Evolutionary conservation across 805 yeast genomes (phyloP), one percentile per base, ranked within the genome.

Genomic region (Naumovozyma castellii): DNA sequence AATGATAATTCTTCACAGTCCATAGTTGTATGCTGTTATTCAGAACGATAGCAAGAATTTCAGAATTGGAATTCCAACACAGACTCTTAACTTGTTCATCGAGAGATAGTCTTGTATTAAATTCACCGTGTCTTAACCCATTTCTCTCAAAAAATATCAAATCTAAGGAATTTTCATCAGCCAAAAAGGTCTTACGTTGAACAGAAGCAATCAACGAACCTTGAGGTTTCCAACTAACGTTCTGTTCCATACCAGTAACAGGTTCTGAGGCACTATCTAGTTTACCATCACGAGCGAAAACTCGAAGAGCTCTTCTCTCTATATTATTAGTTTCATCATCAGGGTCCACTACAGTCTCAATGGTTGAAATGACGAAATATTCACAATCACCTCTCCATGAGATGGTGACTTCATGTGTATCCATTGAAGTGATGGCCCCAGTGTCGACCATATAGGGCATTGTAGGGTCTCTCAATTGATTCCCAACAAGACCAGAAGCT

Each of bases 341-440:
- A 25, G 62, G 64, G 46, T 69, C 73, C 13, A 60, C 62, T 2
- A 67, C 57, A 9, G 67, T 65, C 50, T 83, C 94, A 25, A 78
- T 61, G 0, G 81, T 67, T 17, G 80, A 72, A 1, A 92, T 67
- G 1, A 83, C 76, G 49, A 92, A 80, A 54, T 64, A 87, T 47
- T 84, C 88, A 53, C 95, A 83, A 57, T 92, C 98, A 13, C 97
- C 96, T 54, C 98, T 75, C 99, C 99, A 92, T 32, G 95, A 78
- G 14, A 92, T 72, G 34, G 64, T 59, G 5, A 66, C 66, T 3
- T 57, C 42, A 13, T 57, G 56, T 9, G 63, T 57, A 56, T 90
- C 97, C 50, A 67, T 67, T 0, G 56, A 56, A 2, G 86, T 72
- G 5, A 75, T 49, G 0, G 65, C 65, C 34, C 97, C 97, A 28